Base-by-base conservation (phyloP, 495 filamentous ascomycete species). In the Aspergillus homomorphus region DNA sequence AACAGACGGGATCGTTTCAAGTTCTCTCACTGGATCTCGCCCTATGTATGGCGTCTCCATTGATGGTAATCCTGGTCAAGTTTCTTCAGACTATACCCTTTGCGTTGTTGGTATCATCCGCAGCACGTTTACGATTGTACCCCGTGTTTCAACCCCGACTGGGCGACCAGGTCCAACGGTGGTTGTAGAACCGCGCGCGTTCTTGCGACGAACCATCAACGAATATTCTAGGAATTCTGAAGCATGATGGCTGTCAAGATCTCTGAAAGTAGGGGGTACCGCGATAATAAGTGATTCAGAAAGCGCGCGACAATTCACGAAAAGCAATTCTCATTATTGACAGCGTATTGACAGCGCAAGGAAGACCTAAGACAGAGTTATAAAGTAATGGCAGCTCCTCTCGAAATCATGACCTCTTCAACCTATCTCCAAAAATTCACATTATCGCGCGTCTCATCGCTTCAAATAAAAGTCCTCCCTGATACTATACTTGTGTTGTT, bases 251-350 rank as follows among this genome's bases (percentile, higher is more conserved):
- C 16, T n/a, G 14, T 26, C 54, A n/a, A 33, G 24, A 38, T 7
- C 26, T 28, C 10, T 42, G 18, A 30, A 44, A n/a, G 14, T 19
- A 55, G 53, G 58, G 38, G 42, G 21, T 44, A 21, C 44, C 15
- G 16, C 15, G 16, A 48, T 44, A 52, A 44, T 20, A 46, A 20
- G 51, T 55, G 58, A 16, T 51, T 60, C 58, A 54, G 58, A 54
- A 51, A 33, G 58, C 58, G 58, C 58, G 58, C 58, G 58, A 54
- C 45, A 60, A 60, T 20, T 30, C 26, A n/a, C n/a, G n/a, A n/a
- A n/a, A n/a, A n/a, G n/a, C n/a, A n/a, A n/a, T n/a, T n/a, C n/a
- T n/a, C n/a, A n/a, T n/a, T n/a, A n/a, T n/a, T n/a, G n/a, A n/a
- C n/a, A n/a, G n/a, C n/a, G n/a, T n/a, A n/a, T n/a, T n/a, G n/a